phyloP scores from a whole-genome alignment of 140 eudicot species.

The Anethum foeniculum region DNA sequence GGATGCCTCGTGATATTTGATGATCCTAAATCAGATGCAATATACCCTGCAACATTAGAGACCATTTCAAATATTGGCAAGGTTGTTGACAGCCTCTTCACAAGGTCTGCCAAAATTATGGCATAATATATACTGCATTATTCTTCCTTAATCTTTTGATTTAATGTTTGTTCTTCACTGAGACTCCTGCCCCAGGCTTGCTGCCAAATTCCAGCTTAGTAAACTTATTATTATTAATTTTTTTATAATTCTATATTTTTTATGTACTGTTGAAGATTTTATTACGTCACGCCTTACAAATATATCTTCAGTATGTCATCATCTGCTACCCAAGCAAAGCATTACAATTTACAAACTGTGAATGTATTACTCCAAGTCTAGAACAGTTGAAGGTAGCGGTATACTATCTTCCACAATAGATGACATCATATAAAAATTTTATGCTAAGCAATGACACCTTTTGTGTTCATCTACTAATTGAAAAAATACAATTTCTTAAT shows the following conservation, averaged over 20 bases:
- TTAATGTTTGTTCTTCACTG: neutral
- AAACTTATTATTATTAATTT: neutral
- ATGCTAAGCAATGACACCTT: neutral
- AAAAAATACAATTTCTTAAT: no score
- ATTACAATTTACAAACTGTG: no score
- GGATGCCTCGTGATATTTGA: slow-evolving; percentile 84
- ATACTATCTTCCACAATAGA: no score
- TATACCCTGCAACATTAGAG: slow-evolving; percentile 75
- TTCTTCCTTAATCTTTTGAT: neutral
- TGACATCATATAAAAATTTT: no score
- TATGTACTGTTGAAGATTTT: neutral
- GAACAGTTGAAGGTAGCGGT: no score
- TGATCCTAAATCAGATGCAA: slow-evolving; percentile 78
- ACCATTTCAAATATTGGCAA: slow-evolving; percentile 75
- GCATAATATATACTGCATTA: slow-evolving; percentile 29
- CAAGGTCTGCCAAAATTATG: slow-evolving; percentile 86
- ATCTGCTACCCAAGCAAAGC: no score
- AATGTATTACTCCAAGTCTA: no score
- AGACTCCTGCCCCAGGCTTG: neutral
- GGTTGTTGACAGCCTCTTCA: slow-evolving; percentile 85
- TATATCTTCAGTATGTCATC: no score
- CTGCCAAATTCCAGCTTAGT: neutral
- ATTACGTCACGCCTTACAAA: neutral
- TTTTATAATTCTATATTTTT: neutral
- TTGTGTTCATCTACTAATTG: neutral